Conservation (phyloP, 2,329 filamentous ascomycete genomes). For the Pseudogymnoascus sp. region DNA sequence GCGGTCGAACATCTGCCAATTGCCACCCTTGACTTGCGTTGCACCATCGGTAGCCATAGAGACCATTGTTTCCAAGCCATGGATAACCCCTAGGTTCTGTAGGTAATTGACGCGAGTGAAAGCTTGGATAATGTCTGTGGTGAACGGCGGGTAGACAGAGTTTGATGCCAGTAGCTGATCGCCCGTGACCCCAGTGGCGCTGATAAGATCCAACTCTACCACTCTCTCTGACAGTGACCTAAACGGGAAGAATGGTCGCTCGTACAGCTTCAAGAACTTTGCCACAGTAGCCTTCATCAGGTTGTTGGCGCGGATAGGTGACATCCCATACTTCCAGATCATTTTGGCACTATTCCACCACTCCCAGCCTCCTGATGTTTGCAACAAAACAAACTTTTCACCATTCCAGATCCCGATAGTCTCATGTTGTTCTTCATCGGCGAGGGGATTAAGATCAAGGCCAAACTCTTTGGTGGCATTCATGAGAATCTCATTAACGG, state of each 20-base stretch:
- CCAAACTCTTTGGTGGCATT: constrained; percentile 63
- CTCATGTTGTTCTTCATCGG: constrained; percentile 28
- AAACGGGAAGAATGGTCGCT: constrained; percentile 77
- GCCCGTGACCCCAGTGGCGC: constrained; percentile 62
- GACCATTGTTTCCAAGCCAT: constrained; percentile 80
- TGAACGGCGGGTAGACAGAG: constrained; percentile 51
- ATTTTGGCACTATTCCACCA: constrained; percentile 79
- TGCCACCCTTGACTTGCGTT: constrained; percentile 70
- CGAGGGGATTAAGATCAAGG: constrained; percentile 46
- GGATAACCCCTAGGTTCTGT: constrained; percentile 75
- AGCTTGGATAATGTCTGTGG: constrained; percentile 77
- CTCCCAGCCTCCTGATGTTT: constrained; percentile 47
- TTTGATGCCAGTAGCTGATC: constrained; percentile 61
- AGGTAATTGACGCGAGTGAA: constrained; percentile 92
- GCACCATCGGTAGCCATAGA: constrained; percentile 85
- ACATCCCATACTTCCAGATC: constrained; percentile 75
- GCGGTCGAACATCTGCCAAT: constrained; percentile 86
- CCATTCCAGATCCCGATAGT: constrained; percentile 81
- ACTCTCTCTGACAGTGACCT: constrained; percentile 61
- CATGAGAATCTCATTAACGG: constrained; percentile 72
- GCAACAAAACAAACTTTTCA: constrained; percentile 58
- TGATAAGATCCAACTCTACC: constrained; percentile 56
- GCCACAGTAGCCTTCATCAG: constrained; percentile 63
- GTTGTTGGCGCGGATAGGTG: constrained; percentile 63
- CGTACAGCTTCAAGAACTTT: constrained; percentile 72